Percentiles rank a stretch among this genome's conserved stretches.
Evolutionary conservation across 2,329 filamentous ascomycete genomes (phyloP).

Genomic region (Dothistroma septosporum): DNA sequence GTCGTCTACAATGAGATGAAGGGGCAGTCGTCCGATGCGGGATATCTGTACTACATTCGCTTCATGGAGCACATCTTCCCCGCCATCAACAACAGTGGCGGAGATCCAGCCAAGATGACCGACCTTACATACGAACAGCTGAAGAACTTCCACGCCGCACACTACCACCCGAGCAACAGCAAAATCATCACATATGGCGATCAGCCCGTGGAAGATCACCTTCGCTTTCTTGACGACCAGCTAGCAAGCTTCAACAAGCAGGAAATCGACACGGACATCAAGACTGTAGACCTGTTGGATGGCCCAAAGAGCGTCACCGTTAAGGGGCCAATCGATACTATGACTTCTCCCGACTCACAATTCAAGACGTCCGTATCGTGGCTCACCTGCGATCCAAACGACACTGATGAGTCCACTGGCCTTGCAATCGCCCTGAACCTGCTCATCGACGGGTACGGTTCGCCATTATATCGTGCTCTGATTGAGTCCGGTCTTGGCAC

Average conservation of each 20-base stretch:
- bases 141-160: conserved; percentile 79
- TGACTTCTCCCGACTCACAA: conserved; percentile 81
- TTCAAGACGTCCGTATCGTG: conserved; percentile 92
- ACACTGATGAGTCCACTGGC: conserved; percentile 85
- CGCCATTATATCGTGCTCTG: conserved; percentile 81
- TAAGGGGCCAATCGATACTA: conserved; percentile 76
- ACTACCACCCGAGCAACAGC: conserved; percentile 97
- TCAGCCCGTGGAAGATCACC: conserved; percentile 77
- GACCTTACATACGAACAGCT: conserved; percentile 89
- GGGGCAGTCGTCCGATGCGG: conserved; percentile 95
- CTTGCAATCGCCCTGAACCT: conserved; percentile 76
- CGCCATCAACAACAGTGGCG: conserved; percentile 91
- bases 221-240: conserved; percentile 71
- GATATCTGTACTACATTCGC: conserved; percentile 90
- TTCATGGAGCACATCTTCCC: conserved; percentile 95
- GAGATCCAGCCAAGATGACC: conserved; percentile 93
- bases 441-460: conserved; percentile 90
- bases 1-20: conserved; percentile 99
- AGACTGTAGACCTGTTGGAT: conserved; percentile 67
- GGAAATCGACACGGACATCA: conserved; percentile 66
- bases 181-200: conserved; percentile 95
- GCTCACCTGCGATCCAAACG: conserved; percentile 76
- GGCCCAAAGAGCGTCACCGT: conserved; percentile 65
- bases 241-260: conserved; percentile 70
- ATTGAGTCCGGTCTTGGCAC: conserved; percentile 87